These are phyloP conservation scores for Diaporthe australafricana DNA, from an alignment of 2,329 filamentous ascomycete genomes.

Conservation along the genomic window DNA sequence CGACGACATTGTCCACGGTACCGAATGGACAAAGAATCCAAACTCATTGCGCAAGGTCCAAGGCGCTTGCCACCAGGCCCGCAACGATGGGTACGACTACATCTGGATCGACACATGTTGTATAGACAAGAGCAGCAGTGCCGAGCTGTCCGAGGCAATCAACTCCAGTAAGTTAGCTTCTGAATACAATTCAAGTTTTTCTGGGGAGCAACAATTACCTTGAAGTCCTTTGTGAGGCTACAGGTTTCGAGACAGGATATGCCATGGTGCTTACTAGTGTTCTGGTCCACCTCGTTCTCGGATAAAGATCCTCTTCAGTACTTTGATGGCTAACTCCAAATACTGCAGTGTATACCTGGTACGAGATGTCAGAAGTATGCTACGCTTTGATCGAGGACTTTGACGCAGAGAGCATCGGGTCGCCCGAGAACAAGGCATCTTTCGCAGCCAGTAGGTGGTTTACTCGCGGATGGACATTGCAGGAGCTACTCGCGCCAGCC, in stretches of 20 bases:
- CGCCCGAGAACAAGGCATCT: conserved; percentile 4
- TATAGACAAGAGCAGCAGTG: conserved; percentile 26
- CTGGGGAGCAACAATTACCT: too few species aligned
- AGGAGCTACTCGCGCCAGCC: conserved; percentile 38
- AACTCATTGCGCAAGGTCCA: conserved; percentile 16
- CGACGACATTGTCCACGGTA: conserved; percentile 3
- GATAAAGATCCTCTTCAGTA: too few species aligned
- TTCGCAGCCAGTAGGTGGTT: conserved; percentile 23
- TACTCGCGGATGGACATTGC: conserved; percentile 33
- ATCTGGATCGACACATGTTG: conserved; percentile 33
- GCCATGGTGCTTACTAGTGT: too few species aligned
- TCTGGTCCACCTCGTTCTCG: too few species aligned
- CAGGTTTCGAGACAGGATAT: too few species aligned
- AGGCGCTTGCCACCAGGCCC: conserved; percentile 9
- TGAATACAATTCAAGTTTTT: too few species aligned
- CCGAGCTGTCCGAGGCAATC: conserved; percentile 10
- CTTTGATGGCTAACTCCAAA: too few species aligned
- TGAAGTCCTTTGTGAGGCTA: too few species aligned
- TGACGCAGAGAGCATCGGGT: conserved; percentile 22
- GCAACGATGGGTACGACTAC: not conserved
- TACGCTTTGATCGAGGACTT: conserved; percentile 18
- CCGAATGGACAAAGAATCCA: not conserved
- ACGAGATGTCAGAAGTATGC: conserved; percentile 11
- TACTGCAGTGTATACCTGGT: conserved; percentile 28
- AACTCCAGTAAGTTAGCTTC: too few species aligned